phyloP scores from a whole-genome alignment of 1,284 basidiomycete species.

The Abortiporus biennis region DNA sequence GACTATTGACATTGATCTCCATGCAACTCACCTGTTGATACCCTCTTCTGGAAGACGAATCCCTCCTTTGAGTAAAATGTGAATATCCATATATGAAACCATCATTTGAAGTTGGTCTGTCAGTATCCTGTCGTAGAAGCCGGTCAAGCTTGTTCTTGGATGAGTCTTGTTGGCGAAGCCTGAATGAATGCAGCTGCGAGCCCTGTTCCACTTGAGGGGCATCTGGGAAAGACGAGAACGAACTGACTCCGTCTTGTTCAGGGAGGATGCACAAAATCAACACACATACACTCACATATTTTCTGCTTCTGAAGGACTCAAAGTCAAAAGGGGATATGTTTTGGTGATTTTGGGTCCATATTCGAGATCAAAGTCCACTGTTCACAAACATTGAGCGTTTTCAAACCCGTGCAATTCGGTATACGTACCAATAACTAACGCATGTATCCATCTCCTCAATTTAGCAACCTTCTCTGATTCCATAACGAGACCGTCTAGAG shows the following conservation, averaged over 20 bases:
- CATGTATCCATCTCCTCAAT: constrained; percentile 74
- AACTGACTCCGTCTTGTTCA: no score
- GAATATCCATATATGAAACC: constrained; percentile 82
- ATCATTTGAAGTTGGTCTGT: constrained; percentile 40
- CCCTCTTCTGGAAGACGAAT: constrained; percentile 69
- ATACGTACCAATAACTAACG: constrained; percentile 65
- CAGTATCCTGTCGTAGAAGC: constrained; percentile 21
- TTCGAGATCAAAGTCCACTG: constrained; percentile 87
- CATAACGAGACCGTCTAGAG: constrained; percentile 30
- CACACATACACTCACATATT: constrained; percentile 91
- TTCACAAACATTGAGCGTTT: constrained; percentile 14
- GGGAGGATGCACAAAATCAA: no score
- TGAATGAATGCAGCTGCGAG: constrained; percentile 68
- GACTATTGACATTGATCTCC: neutral
- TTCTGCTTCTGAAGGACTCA: constrained; percentile 65
- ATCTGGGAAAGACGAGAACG: constrained; percentile 94
- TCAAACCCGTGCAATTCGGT: neutral
- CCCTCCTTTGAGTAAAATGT: constrained; percentile 72
- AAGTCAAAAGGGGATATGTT: constrained; percentile 56
- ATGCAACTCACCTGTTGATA: constrained; percentile 70
- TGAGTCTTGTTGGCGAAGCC: constrained; percentile 42
- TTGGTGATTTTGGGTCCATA: constrained; percentile 79
- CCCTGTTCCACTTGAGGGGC: constrained; percentile 78
- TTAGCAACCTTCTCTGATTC: constrained; percentile 40
- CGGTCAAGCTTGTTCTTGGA: constrained; percentile 21